phyloP scores from a whole-genome alignment of 371 early-diverging fungal genomes.

The Apophysomyces sp. region DNA sequence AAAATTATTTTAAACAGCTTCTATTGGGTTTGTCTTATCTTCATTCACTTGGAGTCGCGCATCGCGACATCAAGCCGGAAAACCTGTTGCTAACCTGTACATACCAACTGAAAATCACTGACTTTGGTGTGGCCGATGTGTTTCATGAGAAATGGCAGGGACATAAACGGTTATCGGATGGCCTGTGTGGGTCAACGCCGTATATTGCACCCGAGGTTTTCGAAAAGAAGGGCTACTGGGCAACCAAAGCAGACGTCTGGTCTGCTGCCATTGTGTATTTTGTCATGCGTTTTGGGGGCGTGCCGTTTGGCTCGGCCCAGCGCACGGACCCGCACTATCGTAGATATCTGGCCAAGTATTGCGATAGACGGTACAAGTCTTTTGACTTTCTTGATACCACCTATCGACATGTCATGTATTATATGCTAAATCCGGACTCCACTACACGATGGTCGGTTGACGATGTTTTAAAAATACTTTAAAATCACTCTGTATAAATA shows the following conservation, averaged over 20 bases:
- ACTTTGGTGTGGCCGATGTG: conserved; percentile 93
- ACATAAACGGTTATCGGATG: conserved; percentile 62
- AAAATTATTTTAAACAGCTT: conserved; percentile 72
- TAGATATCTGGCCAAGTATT: conserved; percentile 43
- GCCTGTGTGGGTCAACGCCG: conserved; percentile 80
- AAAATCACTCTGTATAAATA: neutral
- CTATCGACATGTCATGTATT: conserved; percentile 21
- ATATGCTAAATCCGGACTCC: conserved; percentile 50
- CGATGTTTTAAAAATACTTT: neutral
- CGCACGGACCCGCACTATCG: conserved; percentile 61
- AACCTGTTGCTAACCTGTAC: conserved; percentile 40
- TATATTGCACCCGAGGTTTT: conserved; percentile 87
- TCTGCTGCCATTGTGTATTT: conserved; percentile 78
- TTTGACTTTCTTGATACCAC: neutral
- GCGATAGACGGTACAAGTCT: conserved; percentile 4
- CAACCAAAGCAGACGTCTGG: conserved; percentile 79
- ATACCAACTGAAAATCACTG: conserved; percentile 72
- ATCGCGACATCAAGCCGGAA: conserved; percentile 71
- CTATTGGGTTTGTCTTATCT: conserved; percentile 82
- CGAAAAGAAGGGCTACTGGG: conserved; percentile 63
- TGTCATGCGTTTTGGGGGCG: conserved; percentile 75
- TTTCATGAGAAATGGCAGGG: conserved; percentile 81
- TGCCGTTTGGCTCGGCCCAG: conserved; percentile 56
- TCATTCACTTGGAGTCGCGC: conserved; percentile 50
- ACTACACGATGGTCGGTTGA: conserved; percentile 43